A percentile compares a stretch with the other conserved stretches of the same genome.
phyloP scores from a whole-genome alignment of 2,329 filamentous ascomycete genomes.

The Aphanoascus verrucosus region DNA sequence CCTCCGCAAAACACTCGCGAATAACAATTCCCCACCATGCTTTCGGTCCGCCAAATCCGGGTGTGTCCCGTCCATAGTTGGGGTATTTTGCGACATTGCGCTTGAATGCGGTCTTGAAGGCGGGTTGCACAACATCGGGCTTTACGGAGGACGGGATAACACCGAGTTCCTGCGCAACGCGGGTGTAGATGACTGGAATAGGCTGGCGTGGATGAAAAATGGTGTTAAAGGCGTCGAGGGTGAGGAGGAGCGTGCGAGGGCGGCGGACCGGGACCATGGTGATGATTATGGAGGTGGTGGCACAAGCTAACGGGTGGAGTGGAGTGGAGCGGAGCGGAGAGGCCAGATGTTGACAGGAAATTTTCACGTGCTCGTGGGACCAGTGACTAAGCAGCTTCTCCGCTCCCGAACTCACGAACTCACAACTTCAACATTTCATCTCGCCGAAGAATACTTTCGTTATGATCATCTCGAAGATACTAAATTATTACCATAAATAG shows the following conservation, averaged over 20 bases:
- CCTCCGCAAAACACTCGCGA: conserved; percentile 25
- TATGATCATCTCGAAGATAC: too few species aligned
- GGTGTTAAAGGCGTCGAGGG: conserved; percentile 38
- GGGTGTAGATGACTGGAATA: conserved; percentile 32
- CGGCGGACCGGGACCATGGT: background rate
- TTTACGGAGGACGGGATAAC: conserved; percentile 22
- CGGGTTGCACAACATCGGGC: conserved; percentile 19
- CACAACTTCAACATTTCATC: too few species aligned
- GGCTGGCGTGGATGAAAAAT: conserved; percentile 34
- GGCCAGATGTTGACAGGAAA: background rate
- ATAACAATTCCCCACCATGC: conserved; percentile 39
- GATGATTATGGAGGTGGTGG: background rate
- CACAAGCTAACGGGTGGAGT: background rate
- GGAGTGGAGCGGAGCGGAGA: conserved; percentile 2
- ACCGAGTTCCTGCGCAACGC: conserved; percentile 29
- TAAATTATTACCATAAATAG: too few species aligned
- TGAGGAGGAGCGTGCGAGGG: conserved; percentile 28
- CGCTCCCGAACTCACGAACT: too few species aligned
- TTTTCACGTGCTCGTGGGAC: background rate
- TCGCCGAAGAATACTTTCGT: too few species aligned
- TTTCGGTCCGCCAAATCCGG: conserved; percentile 28
- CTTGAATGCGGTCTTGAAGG: conserved; percentile 29
- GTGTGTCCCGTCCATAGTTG: conserved; percentile 36
- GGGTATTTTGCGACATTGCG: conserved; percentile 25
- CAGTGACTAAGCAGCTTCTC: too few species aligned